Conservation (phyloP, 805 yeast species). For the Spathaspora arborariae region DNA sequence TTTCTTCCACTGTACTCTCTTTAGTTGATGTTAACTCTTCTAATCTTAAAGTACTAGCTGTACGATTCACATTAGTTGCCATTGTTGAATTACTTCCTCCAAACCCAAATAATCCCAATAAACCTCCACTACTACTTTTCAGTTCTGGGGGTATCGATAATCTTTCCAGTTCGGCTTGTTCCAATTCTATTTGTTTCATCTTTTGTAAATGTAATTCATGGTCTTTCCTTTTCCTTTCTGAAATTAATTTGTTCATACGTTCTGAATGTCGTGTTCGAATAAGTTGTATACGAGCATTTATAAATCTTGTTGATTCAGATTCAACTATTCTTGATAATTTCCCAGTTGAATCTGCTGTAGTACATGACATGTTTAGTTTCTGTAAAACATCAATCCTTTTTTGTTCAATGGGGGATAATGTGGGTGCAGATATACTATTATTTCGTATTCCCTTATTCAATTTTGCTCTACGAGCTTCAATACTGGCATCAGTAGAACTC, state of each 20-base stretch:
- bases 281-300: constrained; percentile 34
- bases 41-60: not conserved
- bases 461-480: constrained; percentile 21
- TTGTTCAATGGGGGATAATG: not conserved
- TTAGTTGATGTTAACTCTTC: not conserved
- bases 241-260: constrained; percentile 32
- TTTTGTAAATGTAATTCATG: constrained; percentile 35
- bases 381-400: not conserved
- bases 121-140: constrained; percentile 12
- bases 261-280: constrained; percentile 37
- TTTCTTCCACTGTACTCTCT: not conserved
- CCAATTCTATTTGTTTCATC: constrained; percentile 28
- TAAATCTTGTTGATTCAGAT: constrained; percentile 32
- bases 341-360: constrained; percentile 12
- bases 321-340: constrained; percentile 29
- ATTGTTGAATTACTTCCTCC: not conserved
- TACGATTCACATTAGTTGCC: not conserved
- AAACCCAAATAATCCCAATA: constrained; percentile 32
- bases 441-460: constrained; percentile 1
- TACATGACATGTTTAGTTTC: not conserved
- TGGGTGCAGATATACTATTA: constrained; percentile 6
- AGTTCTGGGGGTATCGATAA: constrained; percentile 8
- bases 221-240: constrained; percentile 36
- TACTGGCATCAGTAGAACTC: constrained; percentile 40
- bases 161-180: constrained; percentile 38